Evolutionary conservation across 495 filamentous ascomycete species (phyloP).

Genomic region (Aspergillus haitiensis): DNA sequence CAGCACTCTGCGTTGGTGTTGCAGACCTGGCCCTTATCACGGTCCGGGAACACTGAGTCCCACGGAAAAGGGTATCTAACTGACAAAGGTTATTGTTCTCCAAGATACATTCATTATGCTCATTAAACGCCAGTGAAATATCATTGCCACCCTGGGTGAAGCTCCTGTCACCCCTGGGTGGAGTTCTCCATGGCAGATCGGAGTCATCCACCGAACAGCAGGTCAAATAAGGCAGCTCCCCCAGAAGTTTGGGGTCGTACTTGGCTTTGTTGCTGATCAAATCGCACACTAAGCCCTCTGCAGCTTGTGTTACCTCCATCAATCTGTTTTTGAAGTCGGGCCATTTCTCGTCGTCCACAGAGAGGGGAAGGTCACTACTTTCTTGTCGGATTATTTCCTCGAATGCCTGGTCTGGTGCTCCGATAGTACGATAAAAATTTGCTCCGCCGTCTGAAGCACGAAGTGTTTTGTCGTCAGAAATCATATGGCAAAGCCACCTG

Average conservation of each 20-base stretch:
- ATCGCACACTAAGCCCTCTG: conserved; percentile 23
- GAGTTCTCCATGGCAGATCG: conserved; percentile 35
- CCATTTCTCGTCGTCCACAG: conserved; percentile 27
- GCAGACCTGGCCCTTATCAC: no score
- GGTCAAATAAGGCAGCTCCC: conserved; percentile 36
- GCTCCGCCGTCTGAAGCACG: conserved; percentile 33
- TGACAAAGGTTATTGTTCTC: not conserved
- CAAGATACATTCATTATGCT: not conserved
- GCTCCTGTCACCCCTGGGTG: not conserved
- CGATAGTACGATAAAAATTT: conserved; percentile 34
- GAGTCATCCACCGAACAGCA: conserved; percentile 31
- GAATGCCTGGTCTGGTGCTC: conserved; percentile 23
- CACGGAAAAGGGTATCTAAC: no score
- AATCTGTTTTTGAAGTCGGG: conserved; percentile 44
- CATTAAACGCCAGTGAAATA: not conserved
- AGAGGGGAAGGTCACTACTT: conserved; percentile 26
- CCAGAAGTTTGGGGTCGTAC: conserved; percentile 21
- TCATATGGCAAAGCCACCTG: conserved; percentile 29
- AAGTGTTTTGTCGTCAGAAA: conserved; percentile 22
- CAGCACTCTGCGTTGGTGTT: no score
- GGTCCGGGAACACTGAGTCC: no score
- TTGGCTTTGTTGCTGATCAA: conserved; percentile 26
- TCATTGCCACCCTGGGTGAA: not conserved
- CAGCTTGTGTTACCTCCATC: conserved; percentile 41
- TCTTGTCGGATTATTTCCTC: conserved; percentile 17